Evolutionary conservation across 345 rosid species (phyloP).

Genomic region (Nephelium lappaceum): DNA sequence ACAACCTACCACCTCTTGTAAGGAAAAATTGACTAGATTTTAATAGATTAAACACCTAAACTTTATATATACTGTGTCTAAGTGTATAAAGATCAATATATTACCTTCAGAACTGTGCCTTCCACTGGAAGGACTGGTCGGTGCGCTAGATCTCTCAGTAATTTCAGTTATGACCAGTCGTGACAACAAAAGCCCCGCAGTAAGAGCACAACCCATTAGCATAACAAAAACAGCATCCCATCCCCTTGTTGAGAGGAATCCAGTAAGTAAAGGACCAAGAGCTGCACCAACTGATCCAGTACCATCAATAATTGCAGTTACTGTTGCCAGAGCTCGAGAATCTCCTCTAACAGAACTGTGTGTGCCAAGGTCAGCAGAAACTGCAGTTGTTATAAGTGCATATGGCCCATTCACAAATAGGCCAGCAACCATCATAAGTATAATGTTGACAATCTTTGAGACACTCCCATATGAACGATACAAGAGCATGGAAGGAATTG

Average conservation of each 20-base stretch:
- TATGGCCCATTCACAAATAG: conserved; percentile 90
- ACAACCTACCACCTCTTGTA: neutral
- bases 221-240: conserved; percentile 80
- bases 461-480: conserved; percentile 71
- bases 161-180: conserved; percentile 59
- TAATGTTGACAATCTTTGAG: conserved; percentile 58
- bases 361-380: conserved; percentile 94
- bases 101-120: conserved; percentile 56
- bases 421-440: conserved; percentile 88
- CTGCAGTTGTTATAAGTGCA: conserved; percentile 97
- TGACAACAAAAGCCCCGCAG: conserved; percentile 80
- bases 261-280: conserved; percentile 87
- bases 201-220: conserved; percentile 70
- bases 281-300: conserved; percentile 97
- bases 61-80: neutral
- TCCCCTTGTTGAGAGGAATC: conserved; percentile 74
- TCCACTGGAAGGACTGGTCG: conserved; percentile 11
- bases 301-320: conserved; percentile 92
- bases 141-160: conserved; percentile 34
- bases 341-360: conserved; percentile 84
- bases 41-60: neutral
- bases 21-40: neutral
- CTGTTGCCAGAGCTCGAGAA: conserved; percentile 93
- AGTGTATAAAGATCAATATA: conserved; percentile 3
- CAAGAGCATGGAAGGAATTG: conserved; percentile 81